phyloP scores from a whole-genome alignment of 148 eudicot species.

The Camellia granthamiana region DNA sequence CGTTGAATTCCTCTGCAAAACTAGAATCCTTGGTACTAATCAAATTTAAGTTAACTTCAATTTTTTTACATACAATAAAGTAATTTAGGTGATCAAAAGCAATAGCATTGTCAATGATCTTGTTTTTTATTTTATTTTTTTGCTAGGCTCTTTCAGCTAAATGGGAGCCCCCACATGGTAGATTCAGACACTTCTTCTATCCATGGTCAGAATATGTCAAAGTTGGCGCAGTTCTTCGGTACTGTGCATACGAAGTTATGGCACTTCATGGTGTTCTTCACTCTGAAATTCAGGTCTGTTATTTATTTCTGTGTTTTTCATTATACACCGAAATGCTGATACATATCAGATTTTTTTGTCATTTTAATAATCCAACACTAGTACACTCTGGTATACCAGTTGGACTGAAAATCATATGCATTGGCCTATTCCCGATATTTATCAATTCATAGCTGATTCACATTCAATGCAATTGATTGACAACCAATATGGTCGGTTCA shows the following conservation, averaged over 20 bases:
- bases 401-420: no score
- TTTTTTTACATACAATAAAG: background rate
- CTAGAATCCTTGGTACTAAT: slow-evolving; percentile 47
- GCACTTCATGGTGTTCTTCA: slow-evolving; percentile 69
- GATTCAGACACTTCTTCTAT: slow-evolving; percentile 48
- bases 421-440: no score
- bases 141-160: slow-evolving; percentile 45
- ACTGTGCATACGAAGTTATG: slow-evolving; percentile 65
- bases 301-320: background rate
- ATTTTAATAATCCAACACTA: no score
- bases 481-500: no score
- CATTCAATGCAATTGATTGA: no score
- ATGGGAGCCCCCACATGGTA: slow-evolving; percentile 84
- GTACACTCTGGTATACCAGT: no score
- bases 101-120: background rate
- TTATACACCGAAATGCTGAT: background rate
- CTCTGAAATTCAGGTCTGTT: slow-evolving; percentile 61
- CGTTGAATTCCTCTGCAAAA: slow-evolving; percentile 46
- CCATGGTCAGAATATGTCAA: slow-evolving; percentile 69
- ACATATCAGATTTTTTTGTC: no score
- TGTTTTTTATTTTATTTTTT: background rate
- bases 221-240: slow-evolving; percentile 53
- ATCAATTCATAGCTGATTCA: no score
- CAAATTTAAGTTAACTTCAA: background rate
- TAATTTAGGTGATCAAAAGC: background rate